Percentiles rank a stretch among this genome's conserved stretches.
Evolutionary conservation across 192 early-diverging fungal species (phyloP).

Genomic region (Coemansia sp.): DNA sequence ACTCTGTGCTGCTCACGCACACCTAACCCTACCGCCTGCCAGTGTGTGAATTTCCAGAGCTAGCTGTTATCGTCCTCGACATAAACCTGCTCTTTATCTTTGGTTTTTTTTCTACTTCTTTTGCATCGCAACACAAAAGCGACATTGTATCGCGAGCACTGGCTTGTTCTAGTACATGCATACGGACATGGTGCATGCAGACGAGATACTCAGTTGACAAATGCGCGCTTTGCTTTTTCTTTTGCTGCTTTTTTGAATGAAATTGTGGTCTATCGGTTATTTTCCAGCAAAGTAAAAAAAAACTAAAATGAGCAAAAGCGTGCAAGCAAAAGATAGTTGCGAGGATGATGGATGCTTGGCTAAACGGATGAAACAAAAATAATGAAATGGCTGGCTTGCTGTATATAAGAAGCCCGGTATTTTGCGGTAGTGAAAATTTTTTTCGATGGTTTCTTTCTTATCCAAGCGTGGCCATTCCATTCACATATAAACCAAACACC

Average conservation of each 20-base stretch:
- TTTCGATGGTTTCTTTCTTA: no score
- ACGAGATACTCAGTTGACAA: background rate
- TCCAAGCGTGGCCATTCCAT: no score
- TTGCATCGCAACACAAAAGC: no score
- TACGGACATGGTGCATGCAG: background rate
- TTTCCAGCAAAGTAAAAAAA: background rate
- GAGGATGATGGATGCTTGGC: no score
- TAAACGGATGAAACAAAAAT: no score
- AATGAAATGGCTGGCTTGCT: no score
- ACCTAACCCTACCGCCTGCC: background rate
- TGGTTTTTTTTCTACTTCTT: no score
- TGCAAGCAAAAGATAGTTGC: no score
- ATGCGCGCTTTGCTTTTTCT: background rate
- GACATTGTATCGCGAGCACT: background rate
- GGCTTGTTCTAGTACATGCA: background rate
- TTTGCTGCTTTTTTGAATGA: background rate
- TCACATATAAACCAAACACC: no score
- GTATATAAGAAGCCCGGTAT: no score
- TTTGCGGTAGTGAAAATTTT: no score
- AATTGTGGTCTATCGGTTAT: no score
- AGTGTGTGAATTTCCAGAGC: background rate
- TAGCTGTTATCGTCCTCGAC: background rate
- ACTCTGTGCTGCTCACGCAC: background rate
- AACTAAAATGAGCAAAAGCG: background rate
- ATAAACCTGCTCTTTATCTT: background rate